These are phyloP conservation scores for Pythium coloratum DNA, from an alignment of 352 stramenopile species.

Conservation along the genomic window DNA sequence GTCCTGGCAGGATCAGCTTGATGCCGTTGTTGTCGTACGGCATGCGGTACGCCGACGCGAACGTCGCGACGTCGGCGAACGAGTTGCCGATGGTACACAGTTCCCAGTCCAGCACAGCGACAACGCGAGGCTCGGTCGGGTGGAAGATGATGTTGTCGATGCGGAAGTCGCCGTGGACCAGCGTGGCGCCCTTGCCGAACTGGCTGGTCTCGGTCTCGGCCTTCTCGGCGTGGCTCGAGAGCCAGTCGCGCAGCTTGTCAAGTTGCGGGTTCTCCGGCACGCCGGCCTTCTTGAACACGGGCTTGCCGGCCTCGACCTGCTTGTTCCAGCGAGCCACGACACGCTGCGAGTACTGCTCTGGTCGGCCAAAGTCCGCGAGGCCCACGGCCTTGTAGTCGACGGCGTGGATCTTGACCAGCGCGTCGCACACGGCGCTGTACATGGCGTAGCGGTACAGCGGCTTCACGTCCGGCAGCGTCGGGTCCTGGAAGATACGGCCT, in stretches of 20 bases:
- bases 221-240: conserved; percentile 41
- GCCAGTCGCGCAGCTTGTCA: conserved; percentile 52
- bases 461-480: conserved; percentile 57
- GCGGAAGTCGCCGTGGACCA: conserved; percentile 88
- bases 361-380: conserved; percentile 54
- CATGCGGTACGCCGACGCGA: conserved; percentile 56
- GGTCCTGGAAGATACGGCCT: conserved; percentile 75
- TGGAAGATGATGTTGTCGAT: conserved; percentile 90
- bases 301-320: conserved; percentile 55
- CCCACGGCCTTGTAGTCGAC: conserved; percentile 64
- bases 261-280: conserved; percentile 65
- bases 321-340: conserved; percentile 71
- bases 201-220: conserved; percentile 46
- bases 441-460: conserved; percentile 79
- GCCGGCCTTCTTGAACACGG: conserved; percentile 45
- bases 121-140: conserved; percentile 74
- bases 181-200: conserved; percentile 27
- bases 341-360: conserved; percentile 73
- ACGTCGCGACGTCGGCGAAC: conserved; percentile 76
- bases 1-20: conserved; percentile 56
- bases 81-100: conserved; percentile 86
- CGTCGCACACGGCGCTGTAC: conserved; percentile 73
- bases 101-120: conserved; percentile 89
- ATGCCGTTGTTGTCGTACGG: conserved; percentile 37
- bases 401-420: conserved; percentile 61